phyloP scores from a whole-genome alignment of 306 rosid species.

The Cucurbita pepo region DNA sequence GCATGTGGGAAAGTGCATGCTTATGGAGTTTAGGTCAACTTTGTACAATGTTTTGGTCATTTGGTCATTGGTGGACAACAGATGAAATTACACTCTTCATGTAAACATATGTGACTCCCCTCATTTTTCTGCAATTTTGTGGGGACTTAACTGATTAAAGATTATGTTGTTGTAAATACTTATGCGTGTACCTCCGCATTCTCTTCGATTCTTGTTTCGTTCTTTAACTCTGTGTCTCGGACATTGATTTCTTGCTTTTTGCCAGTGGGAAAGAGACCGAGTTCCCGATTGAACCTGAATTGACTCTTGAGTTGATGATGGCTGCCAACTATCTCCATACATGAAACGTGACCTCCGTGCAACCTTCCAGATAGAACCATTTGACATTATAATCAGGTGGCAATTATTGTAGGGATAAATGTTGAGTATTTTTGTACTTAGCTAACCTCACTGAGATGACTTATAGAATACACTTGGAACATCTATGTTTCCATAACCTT shows the following conservation, averaged over 20 bases:
- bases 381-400: slow-evolving; percentile 9
- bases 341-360: slow-evolving; percentile 14
- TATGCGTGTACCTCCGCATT: neutral
- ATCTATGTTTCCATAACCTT: neutral
- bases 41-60: neutral
- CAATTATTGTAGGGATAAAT: neutral
- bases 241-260: slow-evolving; percentile 10
- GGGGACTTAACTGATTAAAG: neutral
- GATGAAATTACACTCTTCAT: neutral
- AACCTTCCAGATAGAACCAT: slow-evolving; percentile 6
- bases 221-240: neutral
- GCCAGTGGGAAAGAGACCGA: slow-evolving; percentile 76
- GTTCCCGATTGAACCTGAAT: slow-evolving; percentile 80
- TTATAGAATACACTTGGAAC: neutral
- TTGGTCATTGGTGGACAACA: neutral
- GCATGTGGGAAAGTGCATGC: neutral
- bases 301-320: slow-evolving; percentile 88
- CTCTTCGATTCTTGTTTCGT: neutral
- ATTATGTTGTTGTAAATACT: neutral
- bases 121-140: neutral
- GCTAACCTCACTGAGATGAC: neutral
- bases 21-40: neutral
- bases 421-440: neutral
- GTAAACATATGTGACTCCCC: neutral
- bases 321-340: slow-evolving; percentile 93